Evolutionary conservation across 2,329 filamentous ascomycete species (phyloP), one percentile per base, ranked within the genome.

Genomic region (Xylariomycetidae sp.): DNA sequence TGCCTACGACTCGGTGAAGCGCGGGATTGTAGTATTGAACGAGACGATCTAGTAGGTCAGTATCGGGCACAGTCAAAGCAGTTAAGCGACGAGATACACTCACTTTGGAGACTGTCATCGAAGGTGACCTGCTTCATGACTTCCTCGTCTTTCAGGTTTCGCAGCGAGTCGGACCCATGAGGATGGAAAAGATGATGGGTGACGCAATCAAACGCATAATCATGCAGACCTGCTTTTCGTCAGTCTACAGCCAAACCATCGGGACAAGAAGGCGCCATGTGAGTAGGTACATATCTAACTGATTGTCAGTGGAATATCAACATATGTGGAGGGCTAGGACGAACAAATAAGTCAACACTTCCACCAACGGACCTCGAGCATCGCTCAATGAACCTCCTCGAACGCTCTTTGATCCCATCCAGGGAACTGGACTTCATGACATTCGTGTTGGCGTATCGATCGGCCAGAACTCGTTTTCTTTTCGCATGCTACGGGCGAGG

Each of bases 141-240:
- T 10, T 71, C 65, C 40, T 76, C 71, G 35, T 84, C 76, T n/a
- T 67, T 52, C 19, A 59, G 45, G 13, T 67, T 58, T 19, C 69
- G 62, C 2, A 84, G 63, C 7, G 78, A 80, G 39, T 78, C 64
- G 2, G 75, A 73, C 2, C 79, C 79, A 37, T 75, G 67, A 0
- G 79, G 78, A 34, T 80, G 75, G 49, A 85, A 82, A n/a, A 85
- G 64, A 43, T 82, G 78, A 46, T 82, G 75, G 1, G 78, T 80
- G 18, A 77, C 70, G 46, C 79, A 82, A 49, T 85, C 80, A 33
- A 82, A 75, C 1, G 80, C 79, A 50, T 80, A 85, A 17, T 79
- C 71, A 42, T 85, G 80, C 2, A 84, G 60, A 15, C 57, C 62
- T 53, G 46, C 12, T 17, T 22, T 7, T 19, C 17, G n/a, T n/a